A percentile compares a stretch with the other conserved stretches of the same genome.
Conservation (phyloP, 208 protist species). For the Zelonia costaricensis region DNA sequence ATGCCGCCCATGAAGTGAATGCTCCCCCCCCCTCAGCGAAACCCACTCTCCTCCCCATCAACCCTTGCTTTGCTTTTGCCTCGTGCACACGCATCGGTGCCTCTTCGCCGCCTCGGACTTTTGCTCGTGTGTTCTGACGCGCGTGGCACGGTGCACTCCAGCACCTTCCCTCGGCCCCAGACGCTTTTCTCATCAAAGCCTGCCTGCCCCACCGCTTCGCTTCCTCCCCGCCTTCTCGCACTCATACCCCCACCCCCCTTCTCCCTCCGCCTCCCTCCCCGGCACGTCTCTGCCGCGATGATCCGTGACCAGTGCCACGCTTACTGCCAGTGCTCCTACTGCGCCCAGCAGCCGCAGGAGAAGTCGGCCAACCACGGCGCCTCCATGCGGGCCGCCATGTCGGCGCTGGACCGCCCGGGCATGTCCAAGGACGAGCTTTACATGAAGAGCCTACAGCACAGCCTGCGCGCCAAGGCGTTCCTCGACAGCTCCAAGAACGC, state of each 20-base stretch:
- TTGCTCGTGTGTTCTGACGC: no score
- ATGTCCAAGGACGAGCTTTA: conserved; percentile 79
- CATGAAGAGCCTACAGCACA: conserved; percentile 61
- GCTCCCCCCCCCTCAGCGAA: no score
- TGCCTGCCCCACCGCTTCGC: neutral
- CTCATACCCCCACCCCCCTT: neutral
- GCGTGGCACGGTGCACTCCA: no score
- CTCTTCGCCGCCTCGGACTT: no score
- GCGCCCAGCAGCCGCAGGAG: conserved; percentile 35
- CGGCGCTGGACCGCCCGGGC: conserved; percentile 26
- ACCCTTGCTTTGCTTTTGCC: no score
- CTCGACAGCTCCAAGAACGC: conserved; percentile 71
- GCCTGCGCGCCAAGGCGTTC: conserved; percentile 52
- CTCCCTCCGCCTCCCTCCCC: neutral
- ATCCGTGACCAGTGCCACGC: conserved; percentile 79
- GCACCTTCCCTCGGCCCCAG: neutral
- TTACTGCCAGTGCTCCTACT: conserved; percentile 85
- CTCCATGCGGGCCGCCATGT: conserved; percentile 42
- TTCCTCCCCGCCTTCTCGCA: neutral
- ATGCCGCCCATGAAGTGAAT: no score
- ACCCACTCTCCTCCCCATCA: no score
- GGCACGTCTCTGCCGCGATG: conserved; percentile 26
- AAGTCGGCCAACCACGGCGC: conserved; percentile 22
- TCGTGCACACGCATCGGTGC: no score
- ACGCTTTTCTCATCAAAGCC: neutral